Percentiles rank a stretch among this genome's conserved stretches.
Conservation (phyloP, 192 early-diverging fungal species). For the Piromyces sp. region DNA sequence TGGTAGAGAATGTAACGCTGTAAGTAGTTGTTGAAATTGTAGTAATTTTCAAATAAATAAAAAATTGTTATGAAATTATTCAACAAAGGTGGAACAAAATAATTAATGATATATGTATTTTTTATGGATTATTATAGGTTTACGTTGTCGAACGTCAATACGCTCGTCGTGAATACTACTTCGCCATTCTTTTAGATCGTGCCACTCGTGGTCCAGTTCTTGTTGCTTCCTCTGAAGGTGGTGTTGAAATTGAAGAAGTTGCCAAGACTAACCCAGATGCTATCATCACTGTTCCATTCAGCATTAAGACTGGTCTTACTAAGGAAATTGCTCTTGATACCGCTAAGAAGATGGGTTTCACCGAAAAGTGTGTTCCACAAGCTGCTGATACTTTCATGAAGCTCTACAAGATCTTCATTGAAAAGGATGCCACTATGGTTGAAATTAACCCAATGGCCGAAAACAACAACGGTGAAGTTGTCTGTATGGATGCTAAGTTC, state of each 20-base stretch:
- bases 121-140: conserved; percentile 25
- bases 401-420: conserved; percentile 90
- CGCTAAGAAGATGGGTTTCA: conserved; percentile 80
- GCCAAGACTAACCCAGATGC: conserved; percentile 90
- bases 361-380: conserved; percentile 41
- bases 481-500: conserved; percentile 99
- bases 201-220: conserved; percentile 83
- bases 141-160: conserved; percentile 94
- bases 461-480: conserved; percentile 64
- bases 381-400: conserved; percentile 81
- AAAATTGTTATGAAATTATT: no score
- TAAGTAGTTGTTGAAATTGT: no score
- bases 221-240: conserved; percentile 91
- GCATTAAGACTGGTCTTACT: conserved; percentile 69
- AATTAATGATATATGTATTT: no score
- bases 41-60: no score
- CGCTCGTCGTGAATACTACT: conserved; percentile 95
- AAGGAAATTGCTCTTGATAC: conserved; percentile 54
- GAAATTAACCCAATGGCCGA: conserved; percentile 99
- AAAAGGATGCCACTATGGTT: conserved; percentile 93
- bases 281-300: conserved; percentile 77
- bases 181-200: conserved; percentile 96
- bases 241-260: conserved; percentile 94
- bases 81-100: no score
- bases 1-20: conserved; percentile 81